Conservation (phyloP, 768 basidiomycete genomes). For the Trametes maxima region DNA sequence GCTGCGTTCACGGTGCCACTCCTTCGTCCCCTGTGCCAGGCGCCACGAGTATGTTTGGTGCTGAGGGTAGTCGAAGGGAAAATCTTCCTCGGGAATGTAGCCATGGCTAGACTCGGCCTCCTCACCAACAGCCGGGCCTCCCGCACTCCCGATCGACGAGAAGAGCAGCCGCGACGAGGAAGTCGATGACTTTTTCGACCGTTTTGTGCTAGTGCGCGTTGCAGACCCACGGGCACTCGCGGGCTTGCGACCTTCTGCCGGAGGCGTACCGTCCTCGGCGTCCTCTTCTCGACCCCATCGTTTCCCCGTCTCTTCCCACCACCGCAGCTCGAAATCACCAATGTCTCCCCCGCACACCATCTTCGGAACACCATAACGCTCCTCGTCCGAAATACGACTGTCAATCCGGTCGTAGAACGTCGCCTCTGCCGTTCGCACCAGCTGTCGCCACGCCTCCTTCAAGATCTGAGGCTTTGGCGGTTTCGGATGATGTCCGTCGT, state of each 20-base stretch:
- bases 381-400: not conserved
- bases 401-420: conserved; percentile 3
- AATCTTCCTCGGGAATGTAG: not conserved
- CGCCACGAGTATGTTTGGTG: conserved; percentile 12
- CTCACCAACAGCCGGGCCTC: not conserved
- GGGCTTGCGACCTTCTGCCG: too few relatives aligned
- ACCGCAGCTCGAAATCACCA: conserved; percentile 2
- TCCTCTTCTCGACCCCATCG: too few relatives aligned
- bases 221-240: not conserved
- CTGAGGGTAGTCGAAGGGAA: not conserved
- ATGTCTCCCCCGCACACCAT: conserved; percentile 8
- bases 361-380: not conserved
- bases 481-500: not conserved
- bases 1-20: conserved; percentile 5
- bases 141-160: not conserved
- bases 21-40: not conserved
- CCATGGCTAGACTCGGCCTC: not conserved
- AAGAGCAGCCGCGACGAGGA: not conserved
- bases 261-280: not conserved
- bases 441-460: conserved; percentile 24
- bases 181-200: not conserved
- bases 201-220: too few relatives aligned
- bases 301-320: not conserved
- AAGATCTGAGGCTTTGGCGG: not conserved
- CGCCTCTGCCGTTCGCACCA: conserved; percentile 7